Evolutionary conservation across 2,329 filamentous ascomycete species (phyloP), one percentile per base, ranked within the genome.

Genomic region (Thermothelomyces thermophilus): DNA sequence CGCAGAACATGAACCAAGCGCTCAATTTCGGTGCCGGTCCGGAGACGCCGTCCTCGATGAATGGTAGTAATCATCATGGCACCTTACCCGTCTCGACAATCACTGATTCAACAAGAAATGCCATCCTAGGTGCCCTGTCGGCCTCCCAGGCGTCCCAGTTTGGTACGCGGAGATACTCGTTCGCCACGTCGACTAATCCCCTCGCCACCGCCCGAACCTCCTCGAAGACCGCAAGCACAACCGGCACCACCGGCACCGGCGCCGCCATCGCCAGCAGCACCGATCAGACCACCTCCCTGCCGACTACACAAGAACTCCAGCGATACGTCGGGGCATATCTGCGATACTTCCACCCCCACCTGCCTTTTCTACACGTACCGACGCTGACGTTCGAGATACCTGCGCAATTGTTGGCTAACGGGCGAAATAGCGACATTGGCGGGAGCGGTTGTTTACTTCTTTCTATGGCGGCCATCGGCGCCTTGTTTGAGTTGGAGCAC

Each of bases 311-410:
- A 63, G 89, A 96, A 64, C 80, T 97, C 55, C 90, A 94, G 67
- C 86, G 89, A 65, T 96, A 90, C 67, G 87, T 96, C 55, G 83
- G 83, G 57, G 86, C 90, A 52, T 97, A 96, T 69, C 82, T 97
- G 62, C 83, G 83, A 57, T 95, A 88, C 66, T 95, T 95, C 67
- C 90, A 96, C 64, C 91, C 91, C 19, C 91, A 97, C 66, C 70
- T 95, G 54, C 91, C 93, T n/a, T 95, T 97, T 68, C 73, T 95
- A 54, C 91, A 97, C 68, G 81, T 95, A 58, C 84, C 90, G 46
- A 95, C 91, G 14, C 74, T 97, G 56, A 90, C 90, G 36, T 96
- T 97, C 70, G 89, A 95, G 62, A 80, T 87, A 45, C 78, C 86
- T 45, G 75, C 85, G 41, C 82, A 82, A 57, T 75, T 79, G 40